Evolutionary conservation across 73 alveolate species (phyloP).

Genomic region (Diophrys appendiculata): DNA sequence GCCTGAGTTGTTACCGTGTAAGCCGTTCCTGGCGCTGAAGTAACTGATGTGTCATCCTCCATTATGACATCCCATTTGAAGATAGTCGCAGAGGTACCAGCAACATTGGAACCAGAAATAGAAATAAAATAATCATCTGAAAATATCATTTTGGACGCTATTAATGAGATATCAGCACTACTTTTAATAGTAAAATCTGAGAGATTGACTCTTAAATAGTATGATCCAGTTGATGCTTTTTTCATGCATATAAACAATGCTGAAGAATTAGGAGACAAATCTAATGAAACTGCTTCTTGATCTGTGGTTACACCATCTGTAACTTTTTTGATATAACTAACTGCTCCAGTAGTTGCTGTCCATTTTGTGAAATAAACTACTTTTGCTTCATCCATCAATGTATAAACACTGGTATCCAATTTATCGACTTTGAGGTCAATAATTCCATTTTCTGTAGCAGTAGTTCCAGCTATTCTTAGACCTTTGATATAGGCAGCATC

Average conservation of each 20-base stretch:
- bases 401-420: background rate
- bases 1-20: background rate
- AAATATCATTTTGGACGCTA: no score
- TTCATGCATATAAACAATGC: background rate
- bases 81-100: background rate
- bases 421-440: background rate
- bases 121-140: background rate
- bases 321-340: background rate
- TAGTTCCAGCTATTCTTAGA: background rate
- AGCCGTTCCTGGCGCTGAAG: background rate
- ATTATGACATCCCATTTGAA: conserved; percentile 1
- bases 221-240: background rate
- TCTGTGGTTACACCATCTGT: no score
- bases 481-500: background rate
- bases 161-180: no score
- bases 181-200: background rate
- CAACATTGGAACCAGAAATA: background rate
- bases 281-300: background rate
- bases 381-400: background rate
- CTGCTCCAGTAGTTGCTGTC: background rate
- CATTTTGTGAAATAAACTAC: background rate
- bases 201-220: background rate
- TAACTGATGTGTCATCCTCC: background rate
- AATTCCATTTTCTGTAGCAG: background rate
- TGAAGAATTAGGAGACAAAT: background rate